Evolutionary conservation across 108 stramenopile genomes (phyloP), one percentile per base, ranked within the genome.

Genomic region (Cyclotella cryptica): DNA sequence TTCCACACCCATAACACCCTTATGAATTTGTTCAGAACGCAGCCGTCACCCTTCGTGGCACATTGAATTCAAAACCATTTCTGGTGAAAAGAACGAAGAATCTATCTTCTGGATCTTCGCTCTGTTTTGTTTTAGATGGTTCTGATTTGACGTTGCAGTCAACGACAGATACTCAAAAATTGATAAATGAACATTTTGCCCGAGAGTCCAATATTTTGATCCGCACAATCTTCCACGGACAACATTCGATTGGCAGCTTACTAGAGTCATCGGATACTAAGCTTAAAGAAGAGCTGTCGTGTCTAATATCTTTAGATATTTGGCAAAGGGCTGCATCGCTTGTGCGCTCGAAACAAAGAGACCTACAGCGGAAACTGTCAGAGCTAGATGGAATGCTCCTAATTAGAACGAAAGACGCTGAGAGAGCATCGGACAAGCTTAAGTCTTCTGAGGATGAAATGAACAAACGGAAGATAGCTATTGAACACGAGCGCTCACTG

Each of bases 221-320:
- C 15, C 86, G 93, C 59, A 82, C 90, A 39, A 86, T 90, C 55
- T 94, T 94, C 67, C 90, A 94, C 60, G 93, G 93, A 29, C 91
- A 94, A 53, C 91, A 92, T 61, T 70, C 85, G 2, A 74, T 94
- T 29, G 90, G 90, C 64, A 91, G 88, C 10, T 73, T 94, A 22
- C 66, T 94, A 27, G 93, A 92, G 59, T 84, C 91, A 26, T 87
- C 93, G 5, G 93, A 94, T 57, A 77, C 90, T 15, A 90, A 89
- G 74, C 77, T 94, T 0, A 94, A 94, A 81, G 93, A 94, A 22
- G 93, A 92, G 54, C 71, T 94, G 12, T 89, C 91, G 1, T 47
- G 86, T 49, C 60, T 94, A 39, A 87, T 94, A 9, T 91, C 93
- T 44, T 69, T 94, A n/a, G 79, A 81, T 21, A 53, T 89, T 11